A percentile compares a stretch with the other conserved stretches of the same genome.
These are phyloP conservation scores for Lactarius hengduanensis DNA, from an alignment of 768 basidiomycete species.

Conservation along the genomic window DNA sequence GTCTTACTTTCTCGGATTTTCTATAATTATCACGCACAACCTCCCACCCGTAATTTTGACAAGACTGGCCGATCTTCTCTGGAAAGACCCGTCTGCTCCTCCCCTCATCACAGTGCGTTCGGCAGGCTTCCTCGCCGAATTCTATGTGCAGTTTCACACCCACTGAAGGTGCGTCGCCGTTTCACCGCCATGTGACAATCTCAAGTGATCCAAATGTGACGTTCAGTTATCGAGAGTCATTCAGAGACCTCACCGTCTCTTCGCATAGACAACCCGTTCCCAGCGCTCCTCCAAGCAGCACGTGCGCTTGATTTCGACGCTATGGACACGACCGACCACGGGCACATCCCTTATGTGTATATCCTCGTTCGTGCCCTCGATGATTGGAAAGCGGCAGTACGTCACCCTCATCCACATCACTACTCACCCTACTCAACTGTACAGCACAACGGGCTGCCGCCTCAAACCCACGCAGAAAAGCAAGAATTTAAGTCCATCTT, in stretches of 20 bases:
- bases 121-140: constrained; percentile 87
- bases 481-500: constrained; percentile 73
- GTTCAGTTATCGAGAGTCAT: constrained; percentile 83
- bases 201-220: constrained; percentile 6
- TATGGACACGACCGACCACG: constrained; percentile 88
- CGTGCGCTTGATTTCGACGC: constrained; percentile 64
- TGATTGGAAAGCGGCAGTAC: constrained; percentile 75
- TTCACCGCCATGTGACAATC: background rate
- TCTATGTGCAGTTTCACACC: constrained; percentile 87
- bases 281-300: constrained; percentile 72
- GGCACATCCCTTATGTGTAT: constrained; percentile 86
- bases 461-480: constrained; percentile 58
- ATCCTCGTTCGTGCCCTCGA: constrained; percentile 82
- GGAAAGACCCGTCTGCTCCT: constrained; percentile 57
- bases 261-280: constrained; percentile 88
- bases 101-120: constrained; percentile 78
- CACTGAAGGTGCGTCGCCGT: constrained; percentile 62
- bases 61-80: constrained; percentile 62
- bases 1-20: constrained; percentile 59
- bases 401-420: constrained; percentile 30
- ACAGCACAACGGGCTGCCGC: constrained; percentile 67
- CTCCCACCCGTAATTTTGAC: constrained; percentile 55
- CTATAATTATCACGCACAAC: constrained; percentile 86
- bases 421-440: background rate
- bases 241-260: constrained; percentile 72